Base-by-base conservation (phyloP, 2,329 filamentous ascomycete species). In the Beauveria varroae region DNA sequence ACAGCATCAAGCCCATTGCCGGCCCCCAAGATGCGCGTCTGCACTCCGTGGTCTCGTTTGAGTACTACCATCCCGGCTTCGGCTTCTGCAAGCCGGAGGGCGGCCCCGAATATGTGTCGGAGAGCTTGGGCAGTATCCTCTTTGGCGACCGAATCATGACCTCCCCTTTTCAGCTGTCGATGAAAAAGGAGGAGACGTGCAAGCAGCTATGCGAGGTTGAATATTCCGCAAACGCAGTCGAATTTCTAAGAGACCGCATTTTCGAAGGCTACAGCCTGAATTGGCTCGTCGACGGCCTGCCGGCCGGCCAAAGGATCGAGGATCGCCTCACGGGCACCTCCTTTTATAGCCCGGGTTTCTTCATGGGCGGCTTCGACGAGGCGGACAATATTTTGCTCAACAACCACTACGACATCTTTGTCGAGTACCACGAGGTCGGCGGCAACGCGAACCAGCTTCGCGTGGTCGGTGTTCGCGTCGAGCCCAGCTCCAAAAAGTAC, bases 131-230 rank as follows among this genome's bases (percentile, higher is more conserved):
- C 26, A 97, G 93, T 79, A 99, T 99, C 71, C 77, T 99, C 57
- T 99, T 99, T 68, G 95, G 95, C 67, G 95, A 99, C 76, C 86
- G 95, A 61, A 99, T 99, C 77, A 91, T 91, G 78, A 96, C 91
- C n/a, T 98, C 93, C 41, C 91, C 93, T 0, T 96, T 96, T 71
- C 86, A 96, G 71, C 79, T 98, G 63, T 84, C 86, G 67, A 97
- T 99, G 93, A 86, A 78, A 60, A 79, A 86, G 64, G 95, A 99
- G 72, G 90, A 97, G 74, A 87, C 87, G 0, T 99, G 95, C 79
- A 95, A 93, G 73, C 75, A 82, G 18, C 80, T 96, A 3, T 99
- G 95, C 30, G 49, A 60, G 34, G 80, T 83, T 47, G 81, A 82
- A 46, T 89, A 86, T 70, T 81, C 89, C 50, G 77, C 84, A 34